A percentile compares a stretch with the other conserved stretches of the same genome.
Evolutionary conservation across 192 early-diverging fungal genomes (phyloP).

Genomic region (Funneliformis geosporum): DNA sequence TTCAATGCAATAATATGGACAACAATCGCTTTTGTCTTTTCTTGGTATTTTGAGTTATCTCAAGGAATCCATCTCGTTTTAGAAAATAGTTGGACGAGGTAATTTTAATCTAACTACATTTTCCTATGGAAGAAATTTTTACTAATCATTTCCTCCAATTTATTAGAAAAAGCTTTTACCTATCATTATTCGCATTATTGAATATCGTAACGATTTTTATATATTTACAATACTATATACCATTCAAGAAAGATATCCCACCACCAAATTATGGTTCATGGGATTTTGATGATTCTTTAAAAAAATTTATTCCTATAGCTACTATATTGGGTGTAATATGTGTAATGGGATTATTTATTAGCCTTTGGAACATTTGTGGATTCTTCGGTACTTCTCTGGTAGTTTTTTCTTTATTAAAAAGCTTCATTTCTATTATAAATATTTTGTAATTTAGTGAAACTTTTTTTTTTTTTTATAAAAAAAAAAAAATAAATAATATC

Average conservation of each 20-base stretch:
- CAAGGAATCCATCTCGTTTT: background rate
- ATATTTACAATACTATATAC: background rate
- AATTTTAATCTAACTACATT: background rate
- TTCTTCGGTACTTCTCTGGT: constrained; percentile 6
- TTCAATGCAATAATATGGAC: background rate
- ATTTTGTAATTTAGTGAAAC: background rate
- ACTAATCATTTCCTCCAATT: background rate
- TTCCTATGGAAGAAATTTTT: background rate
- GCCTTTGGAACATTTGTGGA: constrained; percentile 11
- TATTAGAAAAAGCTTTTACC: background rate
- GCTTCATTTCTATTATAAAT: background rate
- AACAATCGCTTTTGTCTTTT: background rate
- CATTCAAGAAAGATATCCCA: background rate
- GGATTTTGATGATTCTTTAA: constrained; percentile 2
- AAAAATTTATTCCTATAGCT: constrained; percentile 18
- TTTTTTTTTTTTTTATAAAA: too few relatives aligned
- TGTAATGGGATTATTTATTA: background rate
- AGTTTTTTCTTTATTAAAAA: background rate
- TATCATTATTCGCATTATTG: background rate
- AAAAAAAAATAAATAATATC: too few relatives aligned
- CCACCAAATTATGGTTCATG: constrained; percentile 17
- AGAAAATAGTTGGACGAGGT: background rate
- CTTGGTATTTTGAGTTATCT: constrained; percentile 12
- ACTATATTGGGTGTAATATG: background rate
- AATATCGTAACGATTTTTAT: background rate